phyloP scores from a whole-genome alignment of 345 rosid species.

The Citrus glauca region DNA sequence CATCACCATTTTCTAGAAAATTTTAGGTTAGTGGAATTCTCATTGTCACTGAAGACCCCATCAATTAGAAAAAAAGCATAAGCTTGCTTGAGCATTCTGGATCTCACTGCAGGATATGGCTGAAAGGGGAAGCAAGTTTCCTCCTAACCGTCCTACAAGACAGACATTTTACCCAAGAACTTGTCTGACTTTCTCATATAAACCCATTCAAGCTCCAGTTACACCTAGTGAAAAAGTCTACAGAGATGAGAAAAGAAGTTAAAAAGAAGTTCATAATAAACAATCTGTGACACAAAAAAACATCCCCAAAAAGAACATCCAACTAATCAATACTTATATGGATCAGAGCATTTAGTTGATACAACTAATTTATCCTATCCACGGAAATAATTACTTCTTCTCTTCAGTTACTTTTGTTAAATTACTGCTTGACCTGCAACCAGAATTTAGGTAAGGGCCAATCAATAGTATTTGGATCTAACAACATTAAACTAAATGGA shows the following conservation, averaged over 20 bases:
- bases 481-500: neutral
- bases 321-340: neutral
- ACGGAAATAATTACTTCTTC: neutral
- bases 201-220: no score
- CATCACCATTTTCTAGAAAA: neutral
- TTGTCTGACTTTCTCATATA: no score
- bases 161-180: no score
- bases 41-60: neutral
- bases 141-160: no score
- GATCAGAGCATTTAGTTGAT: neutral
- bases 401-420: neutral
- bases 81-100: no score
- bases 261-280: neutral
- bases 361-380: neutral
- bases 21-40: slow-evolving; percentile 1
- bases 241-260: neutral
- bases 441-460: neutral
- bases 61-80: no score
- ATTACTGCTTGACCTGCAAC: no score
- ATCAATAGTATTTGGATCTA: neutral
- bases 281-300: neutral
- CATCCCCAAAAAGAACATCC: neutral
- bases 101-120: no score
- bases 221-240: neutral
- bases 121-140: no score